Conservation (phyloP, 2,329 filamentous ascomycete species). For the Neonectria faginata region DNA sequence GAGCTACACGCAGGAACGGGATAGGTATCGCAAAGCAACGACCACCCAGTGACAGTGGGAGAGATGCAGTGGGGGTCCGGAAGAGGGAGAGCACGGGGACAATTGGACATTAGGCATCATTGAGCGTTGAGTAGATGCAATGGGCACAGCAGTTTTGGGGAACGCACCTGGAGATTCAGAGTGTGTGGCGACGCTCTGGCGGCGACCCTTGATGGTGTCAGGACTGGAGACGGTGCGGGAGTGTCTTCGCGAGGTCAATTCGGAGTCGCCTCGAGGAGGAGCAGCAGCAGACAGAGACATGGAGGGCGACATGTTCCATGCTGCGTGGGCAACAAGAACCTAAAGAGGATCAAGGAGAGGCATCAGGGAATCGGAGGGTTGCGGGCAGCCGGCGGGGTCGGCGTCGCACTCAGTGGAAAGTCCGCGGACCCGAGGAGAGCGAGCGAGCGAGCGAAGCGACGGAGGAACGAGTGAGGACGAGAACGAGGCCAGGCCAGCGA, state of each 20-base stretch:
- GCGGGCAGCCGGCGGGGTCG: slow-evolving; percentile 39
- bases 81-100: not conserved
- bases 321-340: slow-evolving; percentile 43
- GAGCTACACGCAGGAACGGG: not conserved
- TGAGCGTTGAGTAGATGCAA: not conserved
- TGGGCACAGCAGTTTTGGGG: not conserved
- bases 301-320: slow-evolving; percentile 53
- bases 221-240: slow-evolving; percentile 42
- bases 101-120: not conserved
- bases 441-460: slow-evolving; percentile 2
- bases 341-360: slow-evolving; percentile 37
- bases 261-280: slow-evolving; percentile 41
- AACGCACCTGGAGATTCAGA: slow-evolving; percentile 49
- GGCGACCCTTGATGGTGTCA: slow-evolving; percentile 37
- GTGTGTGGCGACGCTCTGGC: slow-evolving; percentile 42
- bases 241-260: slow-evolving; percentile 42
- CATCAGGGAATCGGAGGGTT: slow-evolving; percentile 31
- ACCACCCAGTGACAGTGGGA: slow-evolving; percentile 14
- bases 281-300: slow-evolving; percentile 44
- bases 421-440: slow-evolving; percentile 39
- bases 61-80: not conserved
- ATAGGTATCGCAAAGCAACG: not conserved
- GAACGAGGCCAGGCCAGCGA: slow-evolving; percentile 32
- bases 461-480: slow-evolving; percentile 26
- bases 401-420: slow-evolving; percentile 40